Percentiles rank a stretch among this genome's conserved stretches.
Conservation (phyloP, 768 basidiomycete species). For the Fibroporia radiculosa region DNA sequence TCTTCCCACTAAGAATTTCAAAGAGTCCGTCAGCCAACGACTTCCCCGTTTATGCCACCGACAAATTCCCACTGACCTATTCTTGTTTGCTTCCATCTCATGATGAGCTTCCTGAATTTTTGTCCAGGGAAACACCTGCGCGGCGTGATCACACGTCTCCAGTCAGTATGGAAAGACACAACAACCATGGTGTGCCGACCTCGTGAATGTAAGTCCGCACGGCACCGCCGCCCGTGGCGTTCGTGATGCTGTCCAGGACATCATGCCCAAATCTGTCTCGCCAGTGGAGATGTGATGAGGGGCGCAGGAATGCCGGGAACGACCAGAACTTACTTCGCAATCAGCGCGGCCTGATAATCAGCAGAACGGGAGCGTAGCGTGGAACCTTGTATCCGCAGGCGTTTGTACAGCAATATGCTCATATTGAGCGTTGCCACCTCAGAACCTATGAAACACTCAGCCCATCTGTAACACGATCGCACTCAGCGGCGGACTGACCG, state of each 20-base stretch:
- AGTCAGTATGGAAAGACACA: not conserved
- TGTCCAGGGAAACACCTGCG: slow-evolving; percentile 74
- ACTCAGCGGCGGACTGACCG: slow-evolving; percentile 34
- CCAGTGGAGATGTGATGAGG: not conserved
- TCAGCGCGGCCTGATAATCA: slow-evolving; percentile 73
- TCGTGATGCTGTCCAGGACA: slow-evolving; percentile 52
- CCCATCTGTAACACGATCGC: not conserved
- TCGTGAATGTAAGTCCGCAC: slow-evolving; percentile 76
- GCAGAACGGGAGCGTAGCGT: slow-evolving; percentile 70
- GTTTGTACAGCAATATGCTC: slow-evolving; percentile 67
- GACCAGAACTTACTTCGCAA: slow-evolving; percentile 37
- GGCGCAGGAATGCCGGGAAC: not conserved
- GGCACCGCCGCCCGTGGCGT: slow-evolving; percentile 44
- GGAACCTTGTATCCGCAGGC: slow-evolving; percentile 82
- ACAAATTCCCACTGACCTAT: slow-evolving; percentile 26
- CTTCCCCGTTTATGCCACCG: not conserved
- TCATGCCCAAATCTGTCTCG: slow-evolving; percentile 45
- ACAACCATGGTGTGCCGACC: slow-evolving; percentile 39
- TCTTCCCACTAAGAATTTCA: slow-evolving; percentile 12
- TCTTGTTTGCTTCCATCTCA: slow-evolving; percentile 77
- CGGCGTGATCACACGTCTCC: not conserved
- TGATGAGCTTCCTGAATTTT: slow-evolving; percentile 73
- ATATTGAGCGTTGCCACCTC: slow-evolving; percentile 49
- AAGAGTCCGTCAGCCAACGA: not conserved
- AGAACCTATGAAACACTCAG: slow-evolving; percentile 32